Evolutionary conservation across 352 stramenopile genomes (phyloP), one percentile per base, ranked within the genome.

Genomic region (Globisporangium abappressorium): DNA sequence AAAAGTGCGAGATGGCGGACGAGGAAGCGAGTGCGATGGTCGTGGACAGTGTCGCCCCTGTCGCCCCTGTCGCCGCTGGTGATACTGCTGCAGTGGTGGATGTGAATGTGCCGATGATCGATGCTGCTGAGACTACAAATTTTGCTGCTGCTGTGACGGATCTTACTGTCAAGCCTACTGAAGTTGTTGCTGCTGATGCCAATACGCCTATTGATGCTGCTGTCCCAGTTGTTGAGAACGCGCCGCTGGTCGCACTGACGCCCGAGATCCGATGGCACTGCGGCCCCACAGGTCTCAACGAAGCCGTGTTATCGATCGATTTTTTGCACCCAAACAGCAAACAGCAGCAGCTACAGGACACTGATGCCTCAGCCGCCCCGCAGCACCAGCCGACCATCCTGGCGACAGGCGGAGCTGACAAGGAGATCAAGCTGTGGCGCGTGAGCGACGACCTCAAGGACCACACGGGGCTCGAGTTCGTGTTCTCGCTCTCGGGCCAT

Each of bases 381-480:
- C 43, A 36, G 18, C n/a, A 20, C 38, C 55, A 46, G 3, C 14
- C 69, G 15, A 71, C 65, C 5, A 74, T 95, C 26, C 69, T 95
- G 47, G 85, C 84, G n/a, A 95, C 86, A 8, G 89, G 85, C 20
- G 89, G 89, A n/a, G 85, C 87, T 1, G 89, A 96, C 71, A 96
- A 95, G 61, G 89, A 96, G 75, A 92, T 96, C 74, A 94, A 94
- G 61, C 73, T 96, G 15, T 96, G 89, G 89, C 82, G 85, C 34
- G 80, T 94, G 51, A 65, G 70, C 9, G 67, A 77, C 1, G 65
- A 79, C 7, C 12, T 76, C 30, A 71, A 72, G 55, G 73, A 77
- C 57, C 77, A 76, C 62, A 59, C 67, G 26, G 75, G 72, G 1
- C 80, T 92, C 18, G 76, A 89, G 24, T 96, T 95, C 65, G 70